These are phyloP conservation scores for Macrophomina tecta DNA, from an alignment of 2,329 filamentous ascomycete genomes.

Conservation along the genomic window DNA sequence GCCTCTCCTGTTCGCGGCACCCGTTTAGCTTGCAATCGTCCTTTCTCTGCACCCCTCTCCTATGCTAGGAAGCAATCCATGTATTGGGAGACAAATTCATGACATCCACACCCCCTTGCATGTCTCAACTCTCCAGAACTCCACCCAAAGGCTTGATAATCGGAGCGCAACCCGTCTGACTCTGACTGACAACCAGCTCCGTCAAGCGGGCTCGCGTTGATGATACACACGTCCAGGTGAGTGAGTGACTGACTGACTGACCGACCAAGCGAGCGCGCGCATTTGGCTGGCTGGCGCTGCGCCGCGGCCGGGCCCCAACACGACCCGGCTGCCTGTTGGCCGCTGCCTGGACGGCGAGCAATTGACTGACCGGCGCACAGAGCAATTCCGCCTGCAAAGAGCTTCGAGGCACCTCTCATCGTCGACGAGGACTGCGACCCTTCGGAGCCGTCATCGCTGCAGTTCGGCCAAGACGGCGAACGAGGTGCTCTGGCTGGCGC, in stretches of 20 bases:
- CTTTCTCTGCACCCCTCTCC: conserved; percentile 21
- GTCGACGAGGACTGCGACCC: conserved; percentile 36
- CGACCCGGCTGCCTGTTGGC: conserved; percentile 4
- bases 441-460: conserved; percentile 36
- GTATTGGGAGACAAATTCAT: conserved; percentile 24
- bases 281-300: background rate
- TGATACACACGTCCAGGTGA: conserved; percentile 27
- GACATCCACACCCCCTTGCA: conserved; percentile 25
- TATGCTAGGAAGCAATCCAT: conserved; percentile 26
- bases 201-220: conserved; percentile 26
- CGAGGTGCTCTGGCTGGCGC: conserved; percentile 59
- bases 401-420: conserved; percentile 38
- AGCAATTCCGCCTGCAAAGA: conserved; percentile 39
- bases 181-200: conserved; percentile 18
- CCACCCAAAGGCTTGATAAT: conserved; percentile 27
- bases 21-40: conserved; percentile 19
- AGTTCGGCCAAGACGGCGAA: conserved; percentile 41
- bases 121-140: conserved; percentile 27
- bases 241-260: background rate
- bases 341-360: conserved; percentile 2
- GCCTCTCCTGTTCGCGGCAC: conserved; percentile 10
- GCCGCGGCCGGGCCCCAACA: conserved; percentile 4
- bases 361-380: conserved; percentile 6
- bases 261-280: background rate
- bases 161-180: conserved; percentile 26